Evolutionary conservation across 768 basidiomycete species (phyloP).

Genomic region (Auriscalpium vulgare): DNA sequence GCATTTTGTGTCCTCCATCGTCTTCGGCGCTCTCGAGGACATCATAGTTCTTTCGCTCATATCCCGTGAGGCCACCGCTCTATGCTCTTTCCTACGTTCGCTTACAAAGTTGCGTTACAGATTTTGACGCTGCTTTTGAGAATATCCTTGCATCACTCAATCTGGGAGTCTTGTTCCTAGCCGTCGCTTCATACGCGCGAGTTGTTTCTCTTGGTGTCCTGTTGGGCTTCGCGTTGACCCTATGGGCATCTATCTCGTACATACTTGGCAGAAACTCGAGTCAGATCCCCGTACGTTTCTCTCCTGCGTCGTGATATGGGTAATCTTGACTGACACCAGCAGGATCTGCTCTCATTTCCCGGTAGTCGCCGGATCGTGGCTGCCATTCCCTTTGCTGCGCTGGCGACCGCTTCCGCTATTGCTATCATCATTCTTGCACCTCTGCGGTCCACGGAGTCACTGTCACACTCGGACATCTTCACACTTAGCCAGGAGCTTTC

Average conservation of each 20-base stretch:
- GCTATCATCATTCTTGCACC: not conserved
- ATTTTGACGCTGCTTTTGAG: slow-evolving; percentile 22
- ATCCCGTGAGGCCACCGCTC: slow-evolving; percentile 2
- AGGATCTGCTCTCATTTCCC: slow-evolving; percentile 4
- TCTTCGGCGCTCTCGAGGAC: slow-evolving; percentile 3
- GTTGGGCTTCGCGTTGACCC: slow-evolving; percentile 17
- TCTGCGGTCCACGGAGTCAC: not conserved
- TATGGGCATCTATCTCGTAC: slow-evolving; percentile 15
- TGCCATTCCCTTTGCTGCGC: not conserved
- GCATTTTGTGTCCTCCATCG: slow-evolving; percentile 14
- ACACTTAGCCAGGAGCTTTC: slow-evolving; percentile 9
- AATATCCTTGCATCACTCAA: slow-evolving; percentile 19
- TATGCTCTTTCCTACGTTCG: not conserved
- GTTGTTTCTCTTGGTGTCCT: slow-evolving; percentile 10
- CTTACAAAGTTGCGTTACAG: slow-evolving; percentile 15
- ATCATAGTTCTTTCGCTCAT: slow-evolving; percentile 5
- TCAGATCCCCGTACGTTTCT: slow-evolving; percentile 12
- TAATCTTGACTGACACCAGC: no score
- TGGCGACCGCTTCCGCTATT: not conserved
- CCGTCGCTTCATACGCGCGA: slow-evolving; percentile 6
- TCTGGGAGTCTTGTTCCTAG: slow-evolving; percentile 17
- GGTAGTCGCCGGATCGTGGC: not conserved
- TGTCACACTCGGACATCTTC: slow-evolving; percentile 1
- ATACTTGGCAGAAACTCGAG: slow-evolving; percentile 1
- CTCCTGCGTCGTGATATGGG: no score